Percentiles rank a stretch among this genome's conserved stretches.
Conservation (phyloP, 495 filamentous ascomycete genomes). For the Aspergillus baeticus region DNA sequence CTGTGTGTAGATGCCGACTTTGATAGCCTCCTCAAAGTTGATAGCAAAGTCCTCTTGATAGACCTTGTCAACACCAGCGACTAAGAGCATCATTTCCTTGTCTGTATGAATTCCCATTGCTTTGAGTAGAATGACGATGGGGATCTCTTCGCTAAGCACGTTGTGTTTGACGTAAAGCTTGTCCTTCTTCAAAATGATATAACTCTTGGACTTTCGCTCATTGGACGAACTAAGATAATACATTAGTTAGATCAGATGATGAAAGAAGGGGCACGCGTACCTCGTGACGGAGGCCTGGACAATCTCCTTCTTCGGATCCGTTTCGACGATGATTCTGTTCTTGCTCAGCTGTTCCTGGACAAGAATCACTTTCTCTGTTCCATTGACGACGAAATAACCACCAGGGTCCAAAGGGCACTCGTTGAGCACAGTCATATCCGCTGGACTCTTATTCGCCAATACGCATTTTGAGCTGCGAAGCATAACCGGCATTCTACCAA, state of each 20-base stretch:
- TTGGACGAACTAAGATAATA: slow-evolving; percentile 73
- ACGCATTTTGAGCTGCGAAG: slow-evolving; percentile 91
- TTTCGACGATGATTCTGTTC: slow-evolving; percentile 96
- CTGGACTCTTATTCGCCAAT: slow-evolving; percentile 73
- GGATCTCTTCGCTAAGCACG: slow-evolving; percentile 85
- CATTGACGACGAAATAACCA: slow-evolving; percentile 97
- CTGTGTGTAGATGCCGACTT: slow-evolving; percentile 80
- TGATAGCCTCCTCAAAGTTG: slow-evolving; percentile 90
- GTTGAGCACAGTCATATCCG: slow-evolving; percentile 80
- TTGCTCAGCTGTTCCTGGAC: slow-evolving; percentile 98
- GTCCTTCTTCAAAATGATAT: slow-evolving; percentile 90
- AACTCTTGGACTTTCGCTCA: slow-evolving; percentile 95
- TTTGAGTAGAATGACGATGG: slow-evolving; percentile 87
- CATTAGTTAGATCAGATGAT: background rate
- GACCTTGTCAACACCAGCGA: slow-evolving; percentile 75
- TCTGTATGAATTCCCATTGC: slow-evolving; percentile 93
- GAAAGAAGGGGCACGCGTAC: slow-evolving; percentile 23
- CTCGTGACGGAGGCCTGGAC: slow-evolving; percentile 95
- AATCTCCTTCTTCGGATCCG: slow-evolving; percentile 82
- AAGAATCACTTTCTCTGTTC: slow-evolving; percentile 96
- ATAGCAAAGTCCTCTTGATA: slow-evolving; percentile 93
- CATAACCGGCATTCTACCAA: slow-evolving; percentile 95
- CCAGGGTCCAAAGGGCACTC: slow-evolving; percentile 96
- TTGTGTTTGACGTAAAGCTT: slow-evolving; percentile 89
- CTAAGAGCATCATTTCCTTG: slow-evolving; percentile 85